Conservation (phyloP, 179 eudicot species). For the Beta macrorhiza region DNA sequence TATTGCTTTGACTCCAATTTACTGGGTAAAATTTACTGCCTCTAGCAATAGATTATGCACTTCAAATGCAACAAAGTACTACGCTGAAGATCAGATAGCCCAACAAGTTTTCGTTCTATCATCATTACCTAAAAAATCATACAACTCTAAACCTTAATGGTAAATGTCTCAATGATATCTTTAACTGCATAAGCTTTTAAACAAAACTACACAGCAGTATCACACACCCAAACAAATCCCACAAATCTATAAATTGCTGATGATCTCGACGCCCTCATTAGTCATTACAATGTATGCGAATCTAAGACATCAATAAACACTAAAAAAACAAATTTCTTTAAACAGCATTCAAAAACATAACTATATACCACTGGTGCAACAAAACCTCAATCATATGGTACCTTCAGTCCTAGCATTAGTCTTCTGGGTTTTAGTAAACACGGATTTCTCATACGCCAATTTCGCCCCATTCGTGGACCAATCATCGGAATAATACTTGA, state of each 20-base stretch:
- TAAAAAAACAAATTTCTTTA: not conserved
- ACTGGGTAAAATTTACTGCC: not conserved
- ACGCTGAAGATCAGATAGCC: not conserved
- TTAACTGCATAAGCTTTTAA: not conserved
- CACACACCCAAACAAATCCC: not conserved
- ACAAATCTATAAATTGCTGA: not conserved
- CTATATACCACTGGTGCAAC: not conserved
- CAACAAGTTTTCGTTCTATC: not conserved
- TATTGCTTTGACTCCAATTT: not conserved
- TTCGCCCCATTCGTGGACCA: constrained; percentile 75
- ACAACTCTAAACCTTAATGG: not conserved
- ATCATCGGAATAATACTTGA: constrained; percentile 73
- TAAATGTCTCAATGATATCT: not conserved
- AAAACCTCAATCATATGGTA: constrained; percentile 20
- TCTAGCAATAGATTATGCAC: not conserved
- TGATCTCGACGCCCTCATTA: not conserved
- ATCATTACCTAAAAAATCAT: not conserved
- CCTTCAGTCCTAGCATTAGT: constrained; percentile 88
- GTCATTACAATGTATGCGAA: not conserved
- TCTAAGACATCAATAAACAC: constrained; percentile 1
- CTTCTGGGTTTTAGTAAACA: constrained; percentile 74
- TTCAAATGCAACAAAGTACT: not conserved
- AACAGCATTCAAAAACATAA: not conserved
- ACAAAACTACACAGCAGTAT: not conserved
- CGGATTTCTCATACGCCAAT: constrained; percentile 74